A percentile compares a stretch with the other conserved stretches of the same genome.
phyloP scores from a whole-genome alignment of 371 early-diverging fungal species.

The Apophysomyces trapeziformis region DNA sequence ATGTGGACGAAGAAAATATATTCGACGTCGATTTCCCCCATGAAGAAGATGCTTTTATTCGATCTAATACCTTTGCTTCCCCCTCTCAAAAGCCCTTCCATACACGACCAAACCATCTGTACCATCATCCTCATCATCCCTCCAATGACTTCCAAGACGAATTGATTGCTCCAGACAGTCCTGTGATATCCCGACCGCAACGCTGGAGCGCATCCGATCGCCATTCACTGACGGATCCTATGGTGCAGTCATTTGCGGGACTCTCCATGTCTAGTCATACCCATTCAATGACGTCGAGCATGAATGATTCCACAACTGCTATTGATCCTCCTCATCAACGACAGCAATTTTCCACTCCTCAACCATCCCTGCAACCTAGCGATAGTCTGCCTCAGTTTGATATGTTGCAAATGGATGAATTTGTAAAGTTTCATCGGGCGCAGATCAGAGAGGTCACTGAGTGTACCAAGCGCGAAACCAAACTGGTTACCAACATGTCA shows the following conservation, averaged over 20 bases:
- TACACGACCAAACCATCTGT: neutral
- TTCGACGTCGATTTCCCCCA: constrained; percentile 49
- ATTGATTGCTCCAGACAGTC: neutral
- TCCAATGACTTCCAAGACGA: neutral
- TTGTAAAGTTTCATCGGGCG: constrained; percentile 76
- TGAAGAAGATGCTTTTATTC: constrained; percentile 24
- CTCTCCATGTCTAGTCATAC: neutral
- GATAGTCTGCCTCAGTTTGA: constrained; percentile 7
- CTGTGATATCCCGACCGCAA: neutral
- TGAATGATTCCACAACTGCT: neutral
- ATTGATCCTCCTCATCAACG: constrained; percentile 9
- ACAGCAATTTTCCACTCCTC: constrained; percentile 5
- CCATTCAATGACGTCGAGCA: neutral
- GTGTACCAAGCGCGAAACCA: constrained; percentile 77
- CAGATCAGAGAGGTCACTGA: constrained; percentile 82
- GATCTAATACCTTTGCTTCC: constrained; percentile 12
- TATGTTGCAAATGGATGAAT: constrained; percentile 58
- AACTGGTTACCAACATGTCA: constrained; percentile 78
- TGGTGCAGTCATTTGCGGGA: neutral
- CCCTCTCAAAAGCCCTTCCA: constrained; percentile 7
- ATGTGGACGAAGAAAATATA: constrained; percentile 34
- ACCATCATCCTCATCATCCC: neutral
- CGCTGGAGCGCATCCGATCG: neutral
- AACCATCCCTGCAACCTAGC: constrained; percentile 7
- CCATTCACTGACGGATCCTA: neutral